Percentiles rank a stretch among this genome's conserved stretches.
Evolutionary conservation across 352 stramenopile species (phyloP).

Genomic region (Vaucheria bursata): DNA sequence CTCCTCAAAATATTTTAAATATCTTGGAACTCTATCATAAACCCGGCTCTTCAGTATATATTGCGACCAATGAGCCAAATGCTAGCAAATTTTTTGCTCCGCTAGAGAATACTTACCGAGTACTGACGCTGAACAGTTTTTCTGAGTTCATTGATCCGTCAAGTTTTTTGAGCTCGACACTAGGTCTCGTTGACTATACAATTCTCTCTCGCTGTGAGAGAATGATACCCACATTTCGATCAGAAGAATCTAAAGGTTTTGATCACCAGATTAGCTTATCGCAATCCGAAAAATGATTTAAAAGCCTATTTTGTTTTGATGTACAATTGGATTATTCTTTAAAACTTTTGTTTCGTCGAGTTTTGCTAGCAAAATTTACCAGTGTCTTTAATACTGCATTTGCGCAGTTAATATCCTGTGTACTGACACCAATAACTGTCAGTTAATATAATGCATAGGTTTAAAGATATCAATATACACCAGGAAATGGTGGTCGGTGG

Average conservation of each 20-base stretch:
- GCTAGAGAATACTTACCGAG: neutral
- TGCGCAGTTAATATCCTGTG: too few relatives aligned
- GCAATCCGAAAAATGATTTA: neutral
- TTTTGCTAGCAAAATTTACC: too few relatives aligned
- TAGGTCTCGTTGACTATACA: neutral
- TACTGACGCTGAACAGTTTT: neutral
- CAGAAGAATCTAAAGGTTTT: neutral
- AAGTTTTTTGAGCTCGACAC: neutral
- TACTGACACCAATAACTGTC: too few relatives aligned
- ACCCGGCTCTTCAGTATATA: neutral
- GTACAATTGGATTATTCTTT: too few relatives aligned
- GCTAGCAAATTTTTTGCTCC: neutral
- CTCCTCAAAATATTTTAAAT: neutral
- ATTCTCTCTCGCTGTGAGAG: neutral
- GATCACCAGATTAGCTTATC: neutral
- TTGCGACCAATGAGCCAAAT: conserved; percentile 9
- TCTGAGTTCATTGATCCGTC: neutral
- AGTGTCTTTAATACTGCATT: too few relatives aligned
- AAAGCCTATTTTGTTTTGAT: too few relatives aligned
- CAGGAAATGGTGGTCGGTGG: too few relatives aligned
- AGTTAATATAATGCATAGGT: too few relatives aligned
- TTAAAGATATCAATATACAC: too few relatives aligned
- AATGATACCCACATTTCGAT: neutral
- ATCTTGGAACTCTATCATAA: neutral
- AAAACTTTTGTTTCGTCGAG: too few relatives aligned